These are phyloP conservation scores for Sporothrix inflata DNA, from an alignment of 2,329 filamentous ascomycete genomes.

Conservation along the genomic window DNA sequence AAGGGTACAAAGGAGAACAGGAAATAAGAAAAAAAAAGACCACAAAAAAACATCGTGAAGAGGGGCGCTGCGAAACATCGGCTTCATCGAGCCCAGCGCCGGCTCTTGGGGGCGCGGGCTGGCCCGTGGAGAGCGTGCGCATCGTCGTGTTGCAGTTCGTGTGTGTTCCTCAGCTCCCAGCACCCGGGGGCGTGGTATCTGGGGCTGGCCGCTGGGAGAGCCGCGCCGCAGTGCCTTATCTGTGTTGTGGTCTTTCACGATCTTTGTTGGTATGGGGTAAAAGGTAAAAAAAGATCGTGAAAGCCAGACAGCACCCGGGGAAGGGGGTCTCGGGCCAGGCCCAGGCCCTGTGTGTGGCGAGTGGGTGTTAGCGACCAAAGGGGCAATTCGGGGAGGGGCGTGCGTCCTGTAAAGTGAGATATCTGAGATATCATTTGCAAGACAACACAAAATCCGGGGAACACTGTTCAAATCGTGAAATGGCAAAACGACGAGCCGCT, in stretches of 20 bases:
- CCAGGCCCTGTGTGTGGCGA: slow-evolving; percentile 3
- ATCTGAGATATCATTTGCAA: background rate
- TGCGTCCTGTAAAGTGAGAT: slow-evolving; percentile 1
- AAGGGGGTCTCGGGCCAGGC: slow-evolving; percentile 15
- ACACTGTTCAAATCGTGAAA: background rate
- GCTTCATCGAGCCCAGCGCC: background rate
- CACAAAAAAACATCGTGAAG: slow-evolving; percentile 5
- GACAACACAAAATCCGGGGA: slow-evolving; percentile 2
- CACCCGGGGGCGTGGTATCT: background rate
- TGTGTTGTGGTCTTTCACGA: slow-evolving; percentile 21
- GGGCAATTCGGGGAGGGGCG: slow-evolving; percentile 11
- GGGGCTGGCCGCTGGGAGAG: background rate
- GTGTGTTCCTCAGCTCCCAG: background rate
- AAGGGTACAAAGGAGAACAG: background rate
- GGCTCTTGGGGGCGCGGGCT: background rate
- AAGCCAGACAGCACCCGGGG: background rate
- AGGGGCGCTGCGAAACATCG: slow-evolving; percentile 5
- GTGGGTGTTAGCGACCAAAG: slow-evolving; percentile 9
- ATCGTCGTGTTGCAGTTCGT: slow-evolving; percentile 16
- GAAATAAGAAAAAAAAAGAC: background rate
- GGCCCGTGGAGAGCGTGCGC: slow-evolving; percentile 22
- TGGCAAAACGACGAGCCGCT: background rate
- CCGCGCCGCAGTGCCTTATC: slow-evolving; percentile 1
- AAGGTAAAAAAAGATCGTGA: slow-evolving; percentile 25
- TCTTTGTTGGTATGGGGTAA: slow-evolving; percentile 5